A percentile compares a stretch with the other conserved stretches of the same genome.
phyloP scores from a whole-genome alignment of 164 flowering plant genomes.

The Akebia trifoliata region DNA sequence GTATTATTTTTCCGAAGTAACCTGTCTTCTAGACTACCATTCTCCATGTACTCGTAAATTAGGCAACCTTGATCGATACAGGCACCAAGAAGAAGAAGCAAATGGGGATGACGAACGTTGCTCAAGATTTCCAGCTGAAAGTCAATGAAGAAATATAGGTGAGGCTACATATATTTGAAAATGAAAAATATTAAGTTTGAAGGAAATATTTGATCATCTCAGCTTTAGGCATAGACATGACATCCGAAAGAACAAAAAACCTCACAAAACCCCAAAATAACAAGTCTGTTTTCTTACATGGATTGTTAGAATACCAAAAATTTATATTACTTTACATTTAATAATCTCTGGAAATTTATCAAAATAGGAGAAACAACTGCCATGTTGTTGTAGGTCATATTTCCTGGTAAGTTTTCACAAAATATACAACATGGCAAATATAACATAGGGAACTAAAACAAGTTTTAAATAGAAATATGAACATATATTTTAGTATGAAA shows the following conservation, averaged over 20 bases:
- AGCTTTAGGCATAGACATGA: no score
- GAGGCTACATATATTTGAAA: no score
- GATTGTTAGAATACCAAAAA: background rate
- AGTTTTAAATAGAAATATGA: no score
- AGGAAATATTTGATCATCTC: no score
- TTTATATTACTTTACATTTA: background rate
- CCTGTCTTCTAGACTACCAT: slow-evolving; percentile 62
- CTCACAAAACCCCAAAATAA: no score
- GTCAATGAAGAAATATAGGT: slow-evolving; percentile 2
- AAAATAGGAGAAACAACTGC: background rate
- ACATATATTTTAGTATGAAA: no score
- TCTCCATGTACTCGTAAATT: slow-evolving; percentile 54
- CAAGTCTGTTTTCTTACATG: background rate
- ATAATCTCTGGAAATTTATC: background rate
- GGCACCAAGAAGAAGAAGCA: slow-evolving; percentile 48
- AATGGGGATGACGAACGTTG: slow-evolving; percentile 69
- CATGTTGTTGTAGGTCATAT: no score
- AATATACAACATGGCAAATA: no score
- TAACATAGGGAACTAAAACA: no score
- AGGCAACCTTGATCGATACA: slow-evolving; percentile 59
- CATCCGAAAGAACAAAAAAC: no score
- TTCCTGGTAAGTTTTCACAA: no score
- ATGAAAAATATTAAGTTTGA: no score
- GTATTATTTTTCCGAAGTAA: slow-evolving; percentile 34
- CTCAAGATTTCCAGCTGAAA: slow-evolving; percentile 60